Base-by-base conservation (phyloP, 768 basidiomycete genomes). In the Psilocybe sp. region DNA sequence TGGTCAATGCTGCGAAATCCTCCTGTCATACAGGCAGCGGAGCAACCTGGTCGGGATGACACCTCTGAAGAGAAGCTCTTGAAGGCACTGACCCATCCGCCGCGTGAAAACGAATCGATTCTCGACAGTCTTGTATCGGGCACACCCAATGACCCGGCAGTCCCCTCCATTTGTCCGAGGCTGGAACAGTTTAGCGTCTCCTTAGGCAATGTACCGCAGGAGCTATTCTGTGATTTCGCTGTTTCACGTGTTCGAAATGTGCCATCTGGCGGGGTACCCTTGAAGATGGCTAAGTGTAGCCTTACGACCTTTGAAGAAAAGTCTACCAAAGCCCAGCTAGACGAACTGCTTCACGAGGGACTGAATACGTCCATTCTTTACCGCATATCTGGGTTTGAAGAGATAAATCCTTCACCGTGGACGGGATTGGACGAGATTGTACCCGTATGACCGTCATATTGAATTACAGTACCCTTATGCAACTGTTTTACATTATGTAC, bases 391-490 rank as follows among this genome's bases (percentile, higher is more conserved):
- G 50, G 56, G 1, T 57, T 47, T 20, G 65, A 64, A 31, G 63
- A 64, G 41, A n/a, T 59, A 42, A 59, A 56, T 31, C 65, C 65
- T 2, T 65, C 64, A 7, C 64, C 65, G 16, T 67, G 65, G 65
- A 64, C 61, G 11, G 65, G 64, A 1, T 37, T 66, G 40, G 62
- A 63, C 13, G 49, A 43, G n/a, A n/a, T n/a, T 1, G 41, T 43
- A 12, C 40, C 40, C 14, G 28, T 35, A 31, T 23, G 5, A 20
- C 15, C 13, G 4, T 42, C 12, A 16, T 42, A n/a, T 42, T 42
- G 41, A 28, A 4, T 28, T 28, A 28, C 23, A 28, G 23, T 3
- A 7, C 23, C 4, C 23, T 28, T 28, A 7, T 4, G 7, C 23
- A 28, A 28, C 23, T 28, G 23, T 28, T 28, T 3, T 28, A 28